These are phyloP conservation scores for Hypomyces rosellus DNA, from an alignment of 2,329 filamentous ascomycete genomes.

Conservation along the genomic window DNA sequence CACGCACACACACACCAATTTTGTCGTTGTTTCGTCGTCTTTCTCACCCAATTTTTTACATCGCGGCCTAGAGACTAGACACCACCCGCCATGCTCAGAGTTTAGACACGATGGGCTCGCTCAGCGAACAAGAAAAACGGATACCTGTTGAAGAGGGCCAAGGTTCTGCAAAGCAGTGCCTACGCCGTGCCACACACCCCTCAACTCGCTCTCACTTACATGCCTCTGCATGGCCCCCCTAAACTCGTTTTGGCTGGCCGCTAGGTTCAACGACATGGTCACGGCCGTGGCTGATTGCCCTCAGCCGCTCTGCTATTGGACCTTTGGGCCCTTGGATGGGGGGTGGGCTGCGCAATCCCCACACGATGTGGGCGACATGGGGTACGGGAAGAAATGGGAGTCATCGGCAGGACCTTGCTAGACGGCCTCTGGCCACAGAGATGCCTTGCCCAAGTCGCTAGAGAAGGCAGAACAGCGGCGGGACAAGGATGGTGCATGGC, in stretches of 20 bases:
- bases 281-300: slow-evolving; percentile 11
- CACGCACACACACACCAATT: too few relatives aligned
- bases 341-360: slow-evolving; percentile 3
- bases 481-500: background rate
- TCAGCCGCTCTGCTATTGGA: slow-evolving; percentile 11
- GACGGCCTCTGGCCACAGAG: background rate
- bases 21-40: too few relatives aligned
- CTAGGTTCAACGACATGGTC: slow-evolving; percentile 3
- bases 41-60: too few relatives aligned
- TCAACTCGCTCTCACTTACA: background rate
- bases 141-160: too few relatives aligned
- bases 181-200: background rate
- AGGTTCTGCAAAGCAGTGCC: too few relatives aligned
- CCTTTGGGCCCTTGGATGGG: background rate
- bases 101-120: too few relatives aligned
- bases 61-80: too few relatives aligned
- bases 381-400: slow-evolving; percentile 7
- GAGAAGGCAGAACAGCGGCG: background rate
- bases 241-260: slow-evolving; percentile 7
- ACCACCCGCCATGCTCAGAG: too few relatives aligned
- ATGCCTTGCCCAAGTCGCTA: slow-evolving; percentile 10
- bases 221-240: background rate
- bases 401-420: slow-evolving; percentile 10
- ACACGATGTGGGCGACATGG: slow-evolving; percentile 1
- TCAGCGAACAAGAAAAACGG: too few relatives aligned